Evolutionary conservation across 2,329 filamentous ascomycete species (phyloP), one percentile per base, ranked within the genome.

Genomic region (Akanthomyces muscarius): DNA sequence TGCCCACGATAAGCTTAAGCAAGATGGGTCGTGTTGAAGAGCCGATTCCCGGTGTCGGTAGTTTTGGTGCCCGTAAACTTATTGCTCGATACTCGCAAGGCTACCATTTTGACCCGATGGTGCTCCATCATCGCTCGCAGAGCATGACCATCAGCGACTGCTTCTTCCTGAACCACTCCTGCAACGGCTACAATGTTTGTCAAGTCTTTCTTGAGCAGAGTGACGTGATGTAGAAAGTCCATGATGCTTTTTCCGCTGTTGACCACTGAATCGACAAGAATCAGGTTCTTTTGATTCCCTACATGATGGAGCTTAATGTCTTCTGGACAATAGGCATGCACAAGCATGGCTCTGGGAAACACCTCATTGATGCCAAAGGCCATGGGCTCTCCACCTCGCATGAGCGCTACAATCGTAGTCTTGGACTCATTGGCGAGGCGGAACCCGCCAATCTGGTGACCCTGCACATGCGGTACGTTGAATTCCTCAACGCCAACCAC

Each of bases 351-450:
- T 0, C 63, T 63, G 0, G 81, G 81, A 5, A 89, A 80, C 0
- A 74, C 81, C 0, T 84, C 77, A 66, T 71, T 83, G 52, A 89
- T 75, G 0, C 85, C 85, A 1, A 80, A 70, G 0, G 86, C 86
- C 81, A 89, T 85, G 0, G 85, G 77, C 65, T 87, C 84, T 10
- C 85, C 86, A 2, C 82, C 84, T 10, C 84, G 82, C 85, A 89
- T 88, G n/a, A 88, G 65, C 0, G 85, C 76, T 0, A 88, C 73
- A 53, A 89, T 86, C 1, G 77, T 63, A 0, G 83, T 88, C 10
- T 73, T 60, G 1, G 72, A 8, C 68, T 88, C 84, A 60, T 80
- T 30, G 0, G 50, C 63, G 1, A 88, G 73, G 8, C 73, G 77
- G 67, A 81, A 74, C 0, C 85, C 85, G 0, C 30, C 69, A 0